Evolutionary conservation across 2,329 filamentous ascomycete species (phyloP).

Genomic region (Aspergillus versicolor): DNA sequence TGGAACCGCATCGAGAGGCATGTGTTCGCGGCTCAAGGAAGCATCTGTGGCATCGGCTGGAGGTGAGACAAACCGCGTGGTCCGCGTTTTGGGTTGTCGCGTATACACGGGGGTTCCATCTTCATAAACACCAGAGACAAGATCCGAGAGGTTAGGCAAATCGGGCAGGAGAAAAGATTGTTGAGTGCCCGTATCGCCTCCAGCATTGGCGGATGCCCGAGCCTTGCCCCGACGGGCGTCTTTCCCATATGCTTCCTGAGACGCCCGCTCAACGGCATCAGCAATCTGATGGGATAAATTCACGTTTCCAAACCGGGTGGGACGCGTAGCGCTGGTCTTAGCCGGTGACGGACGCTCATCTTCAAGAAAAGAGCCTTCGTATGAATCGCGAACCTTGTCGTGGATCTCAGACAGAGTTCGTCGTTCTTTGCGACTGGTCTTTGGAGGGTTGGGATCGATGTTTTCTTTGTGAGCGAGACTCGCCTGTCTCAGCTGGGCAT

Average conservation of each 20-base stretch:
- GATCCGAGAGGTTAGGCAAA: constrained; percentile 60
- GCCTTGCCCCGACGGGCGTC: constrained; percentile 30
- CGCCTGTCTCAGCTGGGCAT: constrained; percentile 41
- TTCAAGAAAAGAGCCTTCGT: constrained; percentile 52
- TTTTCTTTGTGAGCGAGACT: constrained; percentile 44
- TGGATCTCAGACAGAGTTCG: constrained; percentile 58
- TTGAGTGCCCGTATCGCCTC: constrained; percentile 51
- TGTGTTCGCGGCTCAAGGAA: constrained; percentile 39
- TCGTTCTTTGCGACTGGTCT: constrained; percentile 37
- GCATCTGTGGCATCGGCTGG: constrained; percentile 34
- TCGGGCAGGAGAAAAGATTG: constrained; percentile 64
- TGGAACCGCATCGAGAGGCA: constrained; percentile 53
- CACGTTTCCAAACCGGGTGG: constrained; percentile 56
- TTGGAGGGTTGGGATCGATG: constrained; percentile 38
- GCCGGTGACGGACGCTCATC: constrained; percentile 50
- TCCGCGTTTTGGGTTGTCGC: constrained; percentile 48
- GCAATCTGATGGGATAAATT: constrained; percentile 43
- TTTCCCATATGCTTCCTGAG: constrained; percentile 34
- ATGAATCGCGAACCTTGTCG: constrained; percentile 52
- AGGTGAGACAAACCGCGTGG: constrained; percentile 56
- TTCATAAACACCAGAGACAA: constrained; percentile 59
- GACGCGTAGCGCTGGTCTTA: constrained; percentile 45
- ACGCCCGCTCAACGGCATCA: constrained; percentile 40
- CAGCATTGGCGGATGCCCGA: constrained; percentile 25
- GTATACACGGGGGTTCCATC: constrained; percentile 59